These are phyloP conservation scores for Beauveria pseudobassiana DNA, from an alignment of 2,329 filamentous ascomycete species.

Conservation along the genomic window DNA sequence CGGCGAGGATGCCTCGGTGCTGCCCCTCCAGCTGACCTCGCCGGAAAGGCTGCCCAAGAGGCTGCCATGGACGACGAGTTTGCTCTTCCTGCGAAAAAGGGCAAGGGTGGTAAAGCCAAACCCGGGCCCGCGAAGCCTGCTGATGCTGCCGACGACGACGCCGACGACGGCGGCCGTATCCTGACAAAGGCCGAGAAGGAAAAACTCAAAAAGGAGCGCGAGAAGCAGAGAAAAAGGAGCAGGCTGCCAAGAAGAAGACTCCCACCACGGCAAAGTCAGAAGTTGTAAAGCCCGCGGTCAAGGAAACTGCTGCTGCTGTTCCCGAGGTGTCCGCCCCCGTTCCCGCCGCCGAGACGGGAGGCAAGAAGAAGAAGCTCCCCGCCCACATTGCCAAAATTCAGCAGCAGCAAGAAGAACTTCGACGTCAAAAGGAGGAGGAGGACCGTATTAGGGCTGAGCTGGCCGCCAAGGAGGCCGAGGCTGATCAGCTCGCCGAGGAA, in stretches of 20 bases:
- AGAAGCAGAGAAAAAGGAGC: constrained; percentile 97
- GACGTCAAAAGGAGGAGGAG: constrained; percentile 59
- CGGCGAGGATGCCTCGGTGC: constrained; percentile 47
- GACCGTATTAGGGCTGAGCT: constrained; percentile 54
- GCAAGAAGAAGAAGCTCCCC: constrained; percentile 84
- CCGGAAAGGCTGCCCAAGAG: constrained; percentile 69
- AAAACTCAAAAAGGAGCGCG: constrained; percentile 92
- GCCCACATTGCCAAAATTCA: constrained; percentile 65
- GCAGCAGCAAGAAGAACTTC: constrained; percentile 76
- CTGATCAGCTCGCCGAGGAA: constrained; percentile 57
- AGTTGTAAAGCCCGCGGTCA: constrained; percentile 25
- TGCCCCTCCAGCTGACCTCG: constrained; percentile 31
- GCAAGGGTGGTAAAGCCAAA: constrained; percentile 49
- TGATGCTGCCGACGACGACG: constrained; percentile 43
- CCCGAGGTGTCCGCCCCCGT: constrained; percentile 25
- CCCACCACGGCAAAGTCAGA: constrained; percentile 49
- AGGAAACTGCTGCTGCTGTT: constrained; percentile 47
- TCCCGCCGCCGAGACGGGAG: constrained; percentile 41
- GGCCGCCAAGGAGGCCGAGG: constrained; percentile 56
- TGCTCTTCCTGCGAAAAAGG: constrained; percentile 69
- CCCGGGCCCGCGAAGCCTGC: constrained; percentile 35
- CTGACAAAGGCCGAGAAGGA: constrained; percentile 99
- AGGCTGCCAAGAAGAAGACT: constrained; percentile 82
- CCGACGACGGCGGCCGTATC: constrained; percentile 55
- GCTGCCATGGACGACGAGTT: constrained; percentile 82